Evolutionary conservation across 768 basidiomycete species (phyloP), one percentile per base, ranked within the genome.

Genomic region (Trametes coccinea): DNA sequence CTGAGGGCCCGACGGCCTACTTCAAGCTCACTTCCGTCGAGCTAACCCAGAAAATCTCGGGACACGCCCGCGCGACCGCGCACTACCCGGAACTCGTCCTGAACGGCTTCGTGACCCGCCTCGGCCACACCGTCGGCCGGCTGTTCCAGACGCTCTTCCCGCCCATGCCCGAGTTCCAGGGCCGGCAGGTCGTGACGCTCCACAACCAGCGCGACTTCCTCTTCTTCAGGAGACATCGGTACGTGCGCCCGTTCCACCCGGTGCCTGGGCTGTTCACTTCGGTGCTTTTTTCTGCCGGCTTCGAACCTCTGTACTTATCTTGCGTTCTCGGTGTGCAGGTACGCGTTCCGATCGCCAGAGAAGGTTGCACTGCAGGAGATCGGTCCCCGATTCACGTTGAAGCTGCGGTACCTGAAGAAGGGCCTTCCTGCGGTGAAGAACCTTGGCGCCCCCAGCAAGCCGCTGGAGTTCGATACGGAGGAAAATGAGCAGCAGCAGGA

Each of bases 191-290:
- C 9, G 95, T 98, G 11, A 97, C 96, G 2, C 79, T 98, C 17
- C 97, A 98, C 71, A 98, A 98, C 70, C 95, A 97, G 73, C 85
- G 97, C 49, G 97, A 99, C 77, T 99, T 98, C 76, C 76, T 99
- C 59, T 99, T 99, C 79, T 96, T 99, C 79, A 80, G 97, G 64
- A 81, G 97, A 60, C 97, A 98, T 79, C 84, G 97, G 88, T 96
- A 61, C 54, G 84, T 70, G 34, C 29, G 16, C 49, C 44, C 8
- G 30, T 17, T 3, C 30, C 14, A 37, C 30, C 52, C 22, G 29
- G 37, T 48, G 37, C 37, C 45, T 41, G 16, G 17, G 16, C 34
- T 37, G 34, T 5, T 62, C 62, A 65, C 60, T 8, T 47, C 62
- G 6, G 55, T 62, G 33, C 30, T 41, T 37, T 6, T 6, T 53